Evolutionary conservation across 1,284 basidiomycete species (phyloP), one percentile per base, ranked within the genome.

Genomic region (Chondrostereum purpureum): DNA sequence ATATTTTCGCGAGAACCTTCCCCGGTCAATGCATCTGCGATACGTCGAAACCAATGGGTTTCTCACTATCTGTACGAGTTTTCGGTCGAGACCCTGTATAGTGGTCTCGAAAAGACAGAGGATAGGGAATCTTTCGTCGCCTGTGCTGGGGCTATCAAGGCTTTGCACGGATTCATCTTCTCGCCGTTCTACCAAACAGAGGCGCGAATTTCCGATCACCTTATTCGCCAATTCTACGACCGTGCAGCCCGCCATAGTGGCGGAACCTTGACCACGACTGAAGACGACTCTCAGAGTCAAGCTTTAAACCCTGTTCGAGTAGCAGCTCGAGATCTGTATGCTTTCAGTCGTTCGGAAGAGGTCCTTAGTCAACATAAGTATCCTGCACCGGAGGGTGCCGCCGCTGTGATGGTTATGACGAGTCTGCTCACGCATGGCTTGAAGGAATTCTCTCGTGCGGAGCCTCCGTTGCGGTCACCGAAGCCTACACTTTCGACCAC

Each of bases 401-500:
- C 69, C 0, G 52, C 80, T 27, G 56, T 65, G 11, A 81, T 75
- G 75, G 58, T 85, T 18, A 67, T 83, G 61, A 46, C 58, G 2
- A 59, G 73, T 55, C 61, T 82, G 14, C 55, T 62, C 1, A 48
- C 49, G 20, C 53, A 53, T 17, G 68, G 67, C 49, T 65, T 66
- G 23, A 67, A 71, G 43, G 55, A 52, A 4, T 53, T 65, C 50
- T 48, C 60, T 16, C 61, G 62, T 19, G 52, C 49, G 4, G 27
- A 45, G 20, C 20, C 20, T 21, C 16, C 8, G 20, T n/a, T 39
- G 20, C 38, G 38, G 34, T 31, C 27, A 31, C 27, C n/a, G n/a
- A n/a, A n/a, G n/a, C n/a, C n/a, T n/a, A n/a, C n/a, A n/a, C n/a
- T n/a, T n/a, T 39, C 5, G 38, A 39, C 4, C 14, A 18, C 4